Conservation (phyloP, 2,329 filamentous ascomycete genomes). For the Fusarium buxicola region DNA sequence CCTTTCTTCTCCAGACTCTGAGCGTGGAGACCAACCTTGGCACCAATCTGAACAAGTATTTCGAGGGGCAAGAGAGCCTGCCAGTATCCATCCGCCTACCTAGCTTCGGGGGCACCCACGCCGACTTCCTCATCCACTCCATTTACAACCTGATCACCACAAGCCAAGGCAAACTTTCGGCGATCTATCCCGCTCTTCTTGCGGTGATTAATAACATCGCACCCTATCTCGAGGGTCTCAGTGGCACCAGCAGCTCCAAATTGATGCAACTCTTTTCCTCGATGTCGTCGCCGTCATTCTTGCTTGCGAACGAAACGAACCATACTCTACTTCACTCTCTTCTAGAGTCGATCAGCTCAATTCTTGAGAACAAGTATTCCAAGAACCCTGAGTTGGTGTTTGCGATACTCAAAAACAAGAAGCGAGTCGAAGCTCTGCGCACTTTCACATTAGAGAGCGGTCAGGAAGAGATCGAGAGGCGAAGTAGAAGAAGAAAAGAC, state of each 20-base stretch:
- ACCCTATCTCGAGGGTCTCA: constrained; percentile 83
- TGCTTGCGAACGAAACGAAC: constrained; percentile 92
- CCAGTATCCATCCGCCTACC: constrained; percentile 83
- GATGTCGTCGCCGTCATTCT: constrained; percentile 93
- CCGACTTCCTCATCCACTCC: constrained; percentile 94
- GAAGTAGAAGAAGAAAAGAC: constrained; percentile 78
- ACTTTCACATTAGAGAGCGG: constrained; percentile 93
- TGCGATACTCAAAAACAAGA: constrained; percentile 81
- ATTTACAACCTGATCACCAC: constrained; percentile 92
- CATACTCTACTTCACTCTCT: constrained; percentile 83
- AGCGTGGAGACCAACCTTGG: constrained; percentile 94
- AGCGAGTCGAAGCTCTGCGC: constrained; percentile 85
- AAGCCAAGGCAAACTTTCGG: constrained; percentile 89
- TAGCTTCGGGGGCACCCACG: constrained; percentile 90
- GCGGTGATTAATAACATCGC: constrained; percentile 95
- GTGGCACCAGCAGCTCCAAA: constrained; percentile 79
- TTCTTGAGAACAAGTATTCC: constrained; percentile 88
- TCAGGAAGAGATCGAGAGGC: constrained; percentile 88
- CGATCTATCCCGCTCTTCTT: constrained; percentile 90
- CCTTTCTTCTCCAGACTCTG: constrained; percentile 95
- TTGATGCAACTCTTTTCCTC: constrained; percentile 88
- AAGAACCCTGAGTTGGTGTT: constrained; percentile 86
- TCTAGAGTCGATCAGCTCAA: constrained; percentile 88
- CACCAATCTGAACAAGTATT: constrained; percentile 86
- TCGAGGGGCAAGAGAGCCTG: constrained; percentile 88